Conservation (phyloP, 495 filamentous ascomycete genomes). For the Talaromyces trachyspermus region DNA sequence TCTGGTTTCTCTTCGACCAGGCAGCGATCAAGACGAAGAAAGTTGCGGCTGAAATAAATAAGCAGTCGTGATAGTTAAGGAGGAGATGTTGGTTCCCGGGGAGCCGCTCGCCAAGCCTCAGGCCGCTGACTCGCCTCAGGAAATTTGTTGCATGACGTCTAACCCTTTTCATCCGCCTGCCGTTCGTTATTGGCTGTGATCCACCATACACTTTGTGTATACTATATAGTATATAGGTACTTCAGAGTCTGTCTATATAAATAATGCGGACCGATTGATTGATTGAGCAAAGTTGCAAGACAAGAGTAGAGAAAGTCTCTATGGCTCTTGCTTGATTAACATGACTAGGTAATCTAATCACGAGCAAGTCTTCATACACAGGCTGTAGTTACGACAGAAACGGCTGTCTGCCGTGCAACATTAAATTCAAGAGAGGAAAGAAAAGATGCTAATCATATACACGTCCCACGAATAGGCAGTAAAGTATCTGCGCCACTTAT, state of each 20-base stretch:
- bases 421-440: slow-evolving; percentile 20
- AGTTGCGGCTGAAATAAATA: slow-evolving; percentile 4
- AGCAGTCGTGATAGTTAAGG: slow-evolving; percentile 4
- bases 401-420: no score
- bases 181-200: no score
- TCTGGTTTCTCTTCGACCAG: background rate
- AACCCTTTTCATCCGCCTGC: no score
- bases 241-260: no score
- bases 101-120: slow-evolving; percentile 8
- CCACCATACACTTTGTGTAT: no score
- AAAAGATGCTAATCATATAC: slow-evolving; percentile 17
- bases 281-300: slow-evolving; percentile 35
- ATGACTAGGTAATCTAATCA: no score
- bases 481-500: slow-evolving; percentile 5
- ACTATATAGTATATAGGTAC: no score
- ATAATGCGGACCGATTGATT: no score
- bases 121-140: no score
- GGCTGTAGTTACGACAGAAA: no score
- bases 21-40: background rate
- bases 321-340: slow-evolving; percentile 33
- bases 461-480: slow-evolving; percentile 25
- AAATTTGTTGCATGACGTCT: background rate
- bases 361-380: no score
- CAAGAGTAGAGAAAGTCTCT: slow-evolving; percentile 37
- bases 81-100: slow-evolving; percentile 11